These are phyloP conservation scores for Barbarea vulgaris DNA, from an alignment of 345 rosid species.

Conservation along the genomic window DNA sequence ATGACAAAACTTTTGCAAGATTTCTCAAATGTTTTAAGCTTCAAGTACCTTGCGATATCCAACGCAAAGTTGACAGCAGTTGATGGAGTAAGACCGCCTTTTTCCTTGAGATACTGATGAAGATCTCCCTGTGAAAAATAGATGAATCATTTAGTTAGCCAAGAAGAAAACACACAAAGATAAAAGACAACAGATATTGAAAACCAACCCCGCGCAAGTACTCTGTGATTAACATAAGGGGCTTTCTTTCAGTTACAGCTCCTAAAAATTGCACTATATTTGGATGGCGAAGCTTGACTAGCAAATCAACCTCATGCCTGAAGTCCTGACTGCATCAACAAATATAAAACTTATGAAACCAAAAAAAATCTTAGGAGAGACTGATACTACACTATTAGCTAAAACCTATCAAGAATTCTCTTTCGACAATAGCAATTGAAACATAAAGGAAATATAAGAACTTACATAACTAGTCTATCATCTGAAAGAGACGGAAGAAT, in stretches of 20 bases:
- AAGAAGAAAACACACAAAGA: slow-evolving; percentile 9
- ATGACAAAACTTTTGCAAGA: slow-evolving; percentile 8
- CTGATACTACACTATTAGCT: neutral
- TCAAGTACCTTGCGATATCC: slow-evolving; percentile 85
- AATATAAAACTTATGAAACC: slow-evolving; percentile 1
- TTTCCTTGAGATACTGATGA: slow-evolving; percentile 93
- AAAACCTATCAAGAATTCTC: neutral
- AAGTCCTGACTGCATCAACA: slow-evolving; percentile 84
- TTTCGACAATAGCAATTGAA: neutral
- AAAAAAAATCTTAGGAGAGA: slow-evolving; percentile 10
- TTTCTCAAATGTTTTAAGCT: neutral
- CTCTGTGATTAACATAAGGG: slow-evolving; percentile 97
- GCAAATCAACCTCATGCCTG: slow-evolving; percentile 96
- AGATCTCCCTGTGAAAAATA: slow-evolving; percentile 79
- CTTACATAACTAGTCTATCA: slow-evolving; percentile 98
- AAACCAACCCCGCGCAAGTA: slow-evolving; percentile 87
- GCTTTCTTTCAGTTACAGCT: slow-evolving; percentile 98
- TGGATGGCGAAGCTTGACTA: slow-evolving; percentile 99
- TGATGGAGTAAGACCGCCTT: slow-evolving; percentile 84
- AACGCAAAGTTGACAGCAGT: slow-evolving; percentile 88
- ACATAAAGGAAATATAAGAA: neutral
- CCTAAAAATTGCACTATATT: slow-evolving; percentile 97
- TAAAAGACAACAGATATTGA: slow-evolving; percentile 19
- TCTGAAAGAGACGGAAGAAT: slow-evolving; percentile 98
- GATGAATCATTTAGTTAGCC: slow-evolving; percentile 18